These are phyloP conservation scores for Candida ovalis DNA, from an alignment of 805 yeast genomes.

Conservation along the genomic window DNA sequence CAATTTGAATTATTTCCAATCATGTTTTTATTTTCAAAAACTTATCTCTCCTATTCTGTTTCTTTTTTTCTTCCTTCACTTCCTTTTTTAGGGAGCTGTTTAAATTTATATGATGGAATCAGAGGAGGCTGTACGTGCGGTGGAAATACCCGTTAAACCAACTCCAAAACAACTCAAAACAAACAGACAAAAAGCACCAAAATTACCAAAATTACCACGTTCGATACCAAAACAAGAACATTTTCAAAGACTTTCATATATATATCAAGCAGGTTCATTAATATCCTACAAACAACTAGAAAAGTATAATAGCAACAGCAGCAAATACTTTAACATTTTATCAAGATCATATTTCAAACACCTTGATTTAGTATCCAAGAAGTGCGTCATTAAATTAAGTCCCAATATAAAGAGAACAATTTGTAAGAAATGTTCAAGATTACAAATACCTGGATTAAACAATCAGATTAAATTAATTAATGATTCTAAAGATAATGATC, in stretches of 20 bases:
- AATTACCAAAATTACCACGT: slow-evolving; percentile 31
- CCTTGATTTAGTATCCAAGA: slow-evolving; percentile 60
- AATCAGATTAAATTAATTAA: slow-evolving; percentile 39
- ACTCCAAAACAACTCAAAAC: background rate
- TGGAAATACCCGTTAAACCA: too few species aligned
- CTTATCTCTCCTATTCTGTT: too few species aligned
- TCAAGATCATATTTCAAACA: slow-evolving; percentile 53
- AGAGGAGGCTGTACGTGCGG: background rate
- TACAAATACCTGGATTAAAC: slow-evolving; percentile 47
- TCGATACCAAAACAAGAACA: slow-evolving; percentile 51
- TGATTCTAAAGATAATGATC: slow-evolving; percentile 29
- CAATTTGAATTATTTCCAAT: too few species aligned
- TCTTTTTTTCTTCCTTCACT: too few species aligned
- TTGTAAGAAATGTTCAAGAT: slow-evolving; percentile 63
- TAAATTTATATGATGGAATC: too few species aligned
- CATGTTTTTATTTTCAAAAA: too few species aligned
- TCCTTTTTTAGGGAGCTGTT: too few species aligned
- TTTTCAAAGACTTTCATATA: slow-evolving; percentile 53
- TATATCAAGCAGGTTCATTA: slow-evolving; percentile 51
- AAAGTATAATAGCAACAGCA: background rate
- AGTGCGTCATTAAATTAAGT: slow-evolving; percentile 59
- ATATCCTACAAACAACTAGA: slow-evolving; percentile 27
- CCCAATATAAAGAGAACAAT: slow-evolving; percentile 63
- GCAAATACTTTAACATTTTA: slow-evolving; percentile 34
- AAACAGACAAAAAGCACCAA: slow-evolving; percentile 9